Base-by-base conservation (phyloP, 768 basidiomycete species). In the Hypholoma fasciculare region DNA sequence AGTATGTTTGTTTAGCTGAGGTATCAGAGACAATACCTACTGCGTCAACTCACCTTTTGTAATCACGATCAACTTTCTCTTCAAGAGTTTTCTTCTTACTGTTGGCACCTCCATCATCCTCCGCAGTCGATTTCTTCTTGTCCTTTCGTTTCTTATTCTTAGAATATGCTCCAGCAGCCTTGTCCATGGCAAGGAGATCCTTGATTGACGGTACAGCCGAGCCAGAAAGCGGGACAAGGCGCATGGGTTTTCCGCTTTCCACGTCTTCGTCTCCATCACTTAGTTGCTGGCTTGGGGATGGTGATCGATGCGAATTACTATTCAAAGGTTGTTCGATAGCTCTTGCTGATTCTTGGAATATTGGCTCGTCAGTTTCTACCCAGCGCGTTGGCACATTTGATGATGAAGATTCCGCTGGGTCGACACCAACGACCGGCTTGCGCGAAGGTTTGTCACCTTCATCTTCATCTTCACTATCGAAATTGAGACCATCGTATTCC, bases 131-230 rank as follows among this genome's bases (percentile, higher is more conserved):
- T 65, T 83, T 85, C 64, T 85, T 85, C 72, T 92, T 91, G 56
- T 92, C 89, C 70, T 92, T 94, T 55, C 83, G 79, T 61, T 89
- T 86, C 61, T 78, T 83, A 61, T 87, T 79, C 69, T 92, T 92
- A 55, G 87, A 83, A 13, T 78, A 78, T 57, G 82, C 81, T 61
- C 82, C 84, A 5, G 81, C 83, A 14, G 83, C 88, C 39, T 84
- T 78, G 61, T 94, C 90, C 77, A 90, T 83, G 6, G 87, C 89
- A 39, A 98, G 74, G 59, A 97, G 80, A 27, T 92, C 90, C 51
- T 84, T 83, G 69, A 96, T 90, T 14, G 92, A 94, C 36, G 92
- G 91, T 16, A 96, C 65, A 7, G 85, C 82, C 20, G 92, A 93
- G n/a, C 91, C 89, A 51, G 81, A 77, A 14, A 98, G 82, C 5